These are phyloP conservation scores for Nannizziopsis arthrosporioides DNA, from an alignment of 2,329 filamentous ascomycete genomes.

Conservation along the genomic window DNA sequence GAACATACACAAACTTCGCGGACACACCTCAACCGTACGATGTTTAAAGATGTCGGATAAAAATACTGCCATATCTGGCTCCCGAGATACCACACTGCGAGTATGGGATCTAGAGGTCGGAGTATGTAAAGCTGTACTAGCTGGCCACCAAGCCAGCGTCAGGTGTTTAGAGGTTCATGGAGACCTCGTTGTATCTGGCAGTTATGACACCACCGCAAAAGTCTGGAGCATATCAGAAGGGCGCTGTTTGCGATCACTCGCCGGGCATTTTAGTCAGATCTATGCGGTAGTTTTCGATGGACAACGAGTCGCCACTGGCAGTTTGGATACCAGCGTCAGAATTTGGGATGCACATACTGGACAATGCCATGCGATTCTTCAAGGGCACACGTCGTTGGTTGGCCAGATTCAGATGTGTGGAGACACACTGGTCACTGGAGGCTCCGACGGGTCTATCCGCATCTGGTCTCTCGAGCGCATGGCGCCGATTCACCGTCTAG, in stretches of 20 bases:
- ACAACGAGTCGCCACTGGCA: slow-evolving; percentile 82
- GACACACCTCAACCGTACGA: slow-evolving; percentile 90
- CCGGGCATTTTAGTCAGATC: slow-evolving; percentile 95
- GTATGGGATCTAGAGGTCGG: slow-evolving; percentile 96
- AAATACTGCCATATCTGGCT: slow-evolving; percentile 90
- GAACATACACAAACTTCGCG: slow-evolving; percentile 71
- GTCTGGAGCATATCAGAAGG: slow-evolving; percentile 98
- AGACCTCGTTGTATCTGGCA: slow-evolving; percentile 93
- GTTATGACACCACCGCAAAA: slow-evolving; percentile 91
- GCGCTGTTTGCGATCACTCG: slow-evolving; percentile 76
- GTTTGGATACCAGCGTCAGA: slow-evolving; percentile 87
- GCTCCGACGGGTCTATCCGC: slow-evolving; percentile 87
- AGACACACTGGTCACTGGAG: slow-evolving; percentile 88
- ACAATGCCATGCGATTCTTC: slow-evolving; percentile 78
- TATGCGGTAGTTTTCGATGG: slow-evolving; percentile 98
- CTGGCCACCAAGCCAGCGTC: slow-evolving; percentile 98
- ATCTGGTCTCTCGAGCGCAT: slow-evolving; percentile 91
- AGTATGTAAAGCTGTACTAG: slow-evolving; percentile 85
- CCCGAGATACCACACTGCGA: slow-evolving; percentile 82
- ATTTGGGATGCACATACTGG: slow-evolving; percentile 91
- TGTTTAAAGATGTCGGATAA: slow-evolving; percentile 96
- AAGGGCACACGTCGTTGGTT: slow-evolving; percentile 92
- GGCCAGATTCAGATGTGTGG: slow-evolving; percentile 93
- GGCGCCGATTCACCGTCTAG: slow-evolving; percentile 83
- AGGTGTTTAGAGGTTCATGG: slow-evolving; percentile 92